phyloP scores from a whole-genome alignment of 1,284 basidiomycete species.

The Ceratobasidium sp. region DNA sequence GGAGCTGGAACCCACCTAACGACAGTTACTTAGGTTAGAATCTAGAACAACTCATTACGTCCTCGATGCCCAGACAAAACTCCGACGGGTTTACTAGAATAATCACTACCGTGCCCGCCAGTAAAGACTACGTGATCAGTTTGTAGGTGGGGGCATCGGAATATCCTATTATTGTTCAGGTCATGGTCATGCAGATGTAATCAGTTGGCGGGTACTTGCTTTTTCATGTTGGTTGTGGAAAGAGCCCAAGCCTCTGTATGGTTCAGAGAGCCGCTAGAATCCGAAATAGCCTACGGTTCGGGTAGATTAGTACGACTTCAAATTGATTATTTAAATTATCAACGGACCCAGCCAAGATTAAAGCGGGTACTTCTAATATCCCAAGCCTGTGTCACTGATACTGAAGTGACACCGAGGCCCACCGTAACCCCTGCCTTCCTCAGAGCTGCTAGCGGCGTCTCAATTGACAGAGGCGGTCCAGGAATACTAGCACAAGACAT shows the following conservation, averaged over 20 bases:
- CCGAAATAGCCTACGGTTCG: conserved; percentile 47
- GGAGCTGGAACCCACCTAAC: too few relatives aligned
- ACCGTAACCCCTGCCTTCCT: conserved; percentile 73
- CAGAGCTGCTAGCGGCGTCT: conserved; percentile 68
- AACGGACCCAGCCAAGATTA: conserved; percentile 69
- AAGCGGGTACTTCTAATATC: conserved; percentile 71
- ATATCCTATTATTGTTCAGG: not conserved
- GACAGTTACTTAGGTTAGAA: too few relatives aligned
- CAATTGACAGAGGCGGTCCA: conserved; percentile 74
- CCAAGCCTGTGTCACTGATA: conserved; percentile 59
- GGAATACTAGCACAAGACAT: conserved; percentile 56
- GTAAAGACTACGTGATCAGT: conserved; percentile 28
- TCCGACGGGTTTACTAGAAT: conserved; percentile 19
- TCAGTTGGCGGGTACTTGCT: conserved; percentile 40
- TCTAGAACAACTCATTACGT: not conserved
- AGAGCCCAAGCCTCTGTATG: conserved; percentile 64
- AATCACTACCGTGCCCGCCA: conserved; percentile 10
- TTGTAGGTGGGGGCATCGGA: not conserved
- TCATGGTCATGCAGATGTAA: too few relatives aligned
- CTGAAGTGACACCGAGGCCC: conserved; percentile 60
- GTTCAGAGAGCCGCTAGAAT: conserved; percentile 58
- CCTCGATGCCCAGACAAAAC: not conserved
- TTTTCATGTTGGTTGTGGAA: conserved; percentile 68
- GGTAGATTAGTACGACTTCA: conserved; percentile 13
- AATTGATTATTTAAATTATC: conserved; percentile 3